Base-by-base conservation (phyloP, 495 filamentous ascomycete species). In the Talaromyces stipitatus region DNA sequence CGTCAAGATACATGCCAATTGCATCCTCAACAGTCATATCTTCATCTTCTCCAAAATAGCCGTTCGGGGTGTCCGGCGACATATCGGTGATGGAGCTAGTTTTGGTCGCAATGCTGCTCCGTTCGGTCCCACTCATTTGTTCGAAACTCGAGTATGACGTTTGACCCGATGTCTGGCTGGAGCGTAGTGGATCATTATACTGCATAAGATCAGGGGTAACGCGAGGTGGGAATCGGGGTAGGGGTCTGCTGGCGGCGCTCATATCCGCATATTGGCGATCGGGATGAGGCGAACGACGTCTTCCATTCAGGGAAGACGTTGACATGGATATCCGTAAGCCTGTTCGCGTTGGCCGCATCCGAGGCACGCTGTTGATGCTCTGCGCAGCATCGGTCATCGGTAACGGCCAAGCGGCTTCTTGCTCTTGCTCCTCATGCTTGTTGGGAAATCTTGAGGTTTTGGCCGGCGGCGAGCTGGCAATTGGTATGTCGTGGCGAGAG, bases 1-100 rank as follows among this genome's bases (percentile, higher is more conserved):
- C 90, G 60, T 86, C 83, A 55, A 88, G 86, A 66, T 96, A 96
- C 88, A 96, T 91, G 14, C 86, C 89, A 71, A 96, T 94, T 7
- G 90, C 87, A 74, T 96, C 92, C 61, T 97, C 92, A 2, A 96
- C 82, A 59, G 86, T 95, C 78, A 91, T 87, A 4, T 82, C 85
- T 57, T 83, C 86, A 56, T 90, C 86, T 36, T 79, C 80, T 7
- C 78, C 74, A 36, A 78, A 80, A 56, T 77, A 72, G n/a, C 68
- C 72, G 55, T 78, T 75, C 58, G 73, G 78, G 27, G 72, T 77
- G 50, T 89, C 78, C 29, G 82, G 77, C n/a, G 81, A 88, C 8
- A 73, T 64, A 55, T 83, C 81, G 14, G 82, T 88, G 29, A 85
- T 80, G 0, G 88, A 92, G 71, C 87, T 94, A 57, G 82, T 82